phyloP scores from a whole-genome alignment of 192 early-diverging fungal species.

The Rhizophagus clarus region DNA sequence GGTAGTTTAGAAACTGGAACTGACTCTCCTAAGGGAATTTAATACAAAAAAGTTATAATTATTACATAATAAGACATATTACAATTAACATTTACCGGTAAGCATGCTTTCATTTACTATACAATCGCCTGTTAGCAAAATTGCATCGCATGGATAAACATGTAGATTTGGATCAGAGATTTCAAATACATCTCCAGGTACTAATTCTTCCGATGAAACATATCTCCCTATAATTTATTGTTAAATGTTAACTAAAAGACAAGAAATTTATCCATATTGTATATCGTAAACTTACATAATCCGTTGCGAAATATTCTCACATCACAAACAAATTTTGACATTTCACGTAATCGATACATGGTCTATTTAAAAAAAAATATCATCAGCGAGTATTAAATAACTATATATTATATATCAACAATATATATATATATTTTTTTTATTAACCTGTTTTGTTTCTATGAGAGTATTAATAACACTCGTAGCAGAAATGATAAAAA shows the following conservation, averaged over 20 bases:
- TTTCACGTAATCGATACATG: conserved; percentile 72
- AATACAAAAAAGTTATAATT: not conserved
- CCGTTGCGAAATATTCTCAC: conserved; percentile 73
- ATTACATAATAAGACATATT: not conserved
- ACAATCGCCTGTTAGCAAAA: conserved; percentile 91
- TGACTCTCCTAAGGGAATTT: conserved; percentile 70
- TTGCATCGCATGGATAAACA: conserved; percentile 88
- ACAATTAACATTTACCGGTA: conserved; percentile 47
- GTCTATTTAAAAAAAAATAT: conserved; percentile 47
- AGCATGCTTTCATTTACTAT: conserved; percentile 99
- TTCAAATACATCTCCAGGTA: conserved; percentile 96
- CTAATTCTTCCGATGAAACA: conserved; percentile 74
- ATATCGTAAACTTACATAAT: conserved; percentile 50
- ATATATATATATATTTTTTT: conserved; percentile 10
- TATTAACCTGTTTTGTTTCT: conserved; percentile 71
- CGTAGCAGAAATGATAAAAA: conserved; percentile 82
- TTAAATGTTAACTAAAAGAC: not conserved
- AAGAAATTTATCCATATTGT: conserved; percentile 44
- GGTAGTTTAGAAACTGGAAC: conserved; percentile 92
- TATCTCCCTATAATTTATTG: conserved; percentile 37
- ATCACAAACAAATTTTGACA: conserved; percentile 86
- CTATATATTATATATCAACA: conserved; percentile 41
- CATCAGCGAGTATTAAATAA: conserved; percentile 16
- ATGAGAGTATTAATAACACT: conserved; percentile 78
- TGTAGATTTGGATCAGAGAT: conserved; percentile 59